Base-by-base conservation (phyloP, 805 yeast genomes). In the Saturnispora saitoi region DNA sequence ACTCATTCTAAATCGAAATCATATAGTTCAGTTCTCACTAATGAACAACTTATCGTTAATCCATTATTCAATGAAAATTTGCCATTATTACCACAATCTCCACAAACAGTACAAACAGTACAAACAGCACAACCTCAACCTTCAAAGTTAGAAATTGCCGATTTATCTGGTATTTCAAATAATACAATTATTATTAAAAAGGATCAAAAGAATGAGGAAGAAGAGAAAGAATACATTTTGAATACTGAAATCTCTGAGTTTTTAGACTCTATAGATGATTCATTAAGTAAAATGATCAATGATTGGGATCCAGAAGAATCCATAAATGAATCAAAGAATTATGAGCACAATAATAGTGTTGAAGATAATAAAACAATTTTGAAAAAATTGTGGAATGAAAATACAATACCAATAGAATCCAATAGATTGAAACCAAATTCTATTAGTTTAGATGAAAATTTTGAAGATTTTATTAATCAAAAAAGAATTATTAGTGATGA, bases 261-360 rank as follows among this genome's bases (percentile, higher is more conserved):
- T 24, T 12, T 40, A 32, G 20, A 31, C 22, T 38, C 26, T 14
- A 45, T 26, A 14, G 28, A 31, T 9, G 48, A 71, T 54, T 70
- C 76, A 26, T 68, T 68, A 19, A 57, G 61, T 51, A 71, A 70
- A 44, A 76, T 71, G 40, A 55, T 72, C 28, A 59, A 73, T 29
- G 67, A 67, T 1, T 69, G 65, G 65, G 60, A 62, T 42, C 51
- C 51, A 3, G 57, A 54, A 28, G 43, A 54, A 11, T 50, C 51
- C 1, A 8, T 29, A 4, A 9, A 14, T 8, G 46, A 40, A 7
- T n/a, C n/a, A 39, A 26, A 5, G 19, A n/a, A 45, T 5, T 12
- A 12, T 19, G 22, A 26, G 14, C 20, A 20, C 9, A 9, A 17
- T 8, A 28, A 26, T 1, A 22, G 28, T 17, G 19, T 50, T 10